Evolutionary conservation across 495 filamentous ascomycete genomes (phyloP), one percentile per base, ranked within the genome.

Genomic region (Talaromyces borbonicus): DNA sequence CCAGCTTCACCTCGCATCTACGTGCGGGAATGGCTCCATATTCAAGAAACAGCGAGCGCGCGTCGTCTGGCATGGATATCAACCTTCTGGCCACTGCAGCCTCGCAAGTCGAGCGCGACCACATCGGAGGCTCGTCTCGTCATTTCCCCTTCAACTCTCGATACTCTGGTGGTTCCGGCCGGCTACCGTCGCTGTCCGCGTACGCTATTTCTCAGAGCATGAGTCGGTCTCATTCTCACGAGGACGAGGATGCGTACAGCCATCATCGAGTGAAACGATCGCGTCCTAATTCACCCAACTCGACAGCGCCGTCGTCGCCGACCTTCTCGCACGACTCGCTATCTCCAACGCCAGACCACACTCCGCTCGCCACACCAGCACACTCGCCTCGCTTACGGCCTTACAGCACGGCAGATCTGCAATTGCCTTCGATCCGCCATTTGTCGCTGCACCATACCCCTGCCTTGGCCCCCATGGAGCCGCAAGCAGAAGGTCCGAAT

Each of bases 291-390:
- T 95, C 93, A 4, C 93, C 92, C 12, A 83, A 87, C 62, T 95
- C 88, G 31, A 97, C 92, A 3, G 90, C 90, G 16, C 92, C 92
- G 22, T 93, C 90, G 22, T 97, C 92, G 1, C 92, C 92, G n/a
- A 95, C 87, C 25, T 97, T 95, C 68, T 95, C 92, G 5, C 86
- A 95, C 64, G 90, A 93, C 68, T 95, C 90, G 7, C 78, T 87
- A 19, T 97, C 93, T 1, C 93, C 92, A 1, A 98, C 92, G 2
- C 93, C 92, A 2, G 92, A 96, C 57, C 89, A 95, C 71, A 97
- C 93, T 11, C 92, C 92, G 5, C 75, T 97, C 33, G 92, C 90
- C 24, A 98, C 92, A 1, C 92, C 92, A 0, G 88, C 88, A 23
- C 92, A 97, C 67, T 97, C 93, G 4, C 92, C 92, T 16, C 87